A percentile compares a stretch with the other conserved stretches of the same genome.
These are phyloP conservation scores for Rugonectria rugulosa DNA, from an alignment of 2,329 filamentous ascomycete genomes.

Conservation along the genomic window DNA sequence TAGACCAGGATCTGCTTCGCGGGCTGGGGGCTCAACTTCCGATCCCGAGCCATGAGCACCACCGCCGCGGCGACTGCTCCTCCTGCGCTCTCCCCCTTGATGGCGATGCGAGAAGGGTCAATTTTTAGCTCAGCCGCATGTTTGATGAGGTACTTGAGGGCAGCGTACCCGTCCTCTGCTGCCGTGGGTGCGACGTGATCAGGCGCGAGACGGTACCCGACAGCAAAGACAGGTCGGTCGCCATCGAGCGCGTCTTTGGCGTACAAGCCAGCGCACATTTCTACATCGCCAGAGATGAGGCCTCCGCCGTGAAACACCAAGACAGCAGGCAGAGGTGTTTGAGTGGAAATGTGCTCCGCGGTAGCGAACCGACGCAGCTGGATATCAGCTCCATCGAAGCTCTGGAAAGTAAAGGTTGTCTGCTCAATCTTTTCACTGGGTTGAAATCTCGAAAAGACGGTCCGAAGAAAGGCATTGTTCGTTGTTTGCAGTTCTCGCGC, in stretches of 20 bases:
- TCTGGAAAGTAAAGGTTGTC: slow-evolving; percentile 21
- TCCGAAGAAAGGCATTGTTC: slow-evolving; percentile 16
- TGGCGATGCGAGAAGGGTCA: slow-evolving; percentile 22
- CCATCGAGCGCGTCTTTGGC: slow-evolving; percentile 6
- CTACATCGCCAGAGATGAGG: slow-evolving; percentile 20
- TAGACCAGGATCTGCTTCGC: slow-evolving; percentile 30
- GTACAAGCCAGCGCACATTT: slow-evolving; percentile 7
- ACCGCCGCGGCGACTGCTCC: slow-evolving; percentile 22
- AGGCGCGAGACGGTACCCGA: slow-evolving; percentile 34
- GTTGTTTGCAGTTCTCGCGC: slow-evolving; percentile 24
- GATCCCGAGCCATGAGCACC: slow-evolving; percentile 28
- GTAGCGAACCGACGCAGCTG: slow-evolving; percentile 26
- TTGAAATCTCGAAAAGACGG: slow-evolving; percentile 11
- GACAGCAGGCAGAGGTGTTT: slow-evolving; percentile 25
- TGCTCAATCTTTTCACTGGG: slow-evolving; percentile 14
- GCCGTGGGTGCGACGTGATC: slow-evolving; percentile 25
- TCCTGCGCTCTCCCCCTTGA: slow-evolving; percentile 31
- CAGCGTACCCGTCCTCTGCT: slow-evolving; percentile 29
- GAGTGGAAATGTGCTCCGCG: slow-evolving; percentile 2
- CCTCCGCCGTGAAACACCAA: slow-evolving; percentile 30
- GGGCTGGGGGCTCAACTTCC: slow-evolving; percentile 20
- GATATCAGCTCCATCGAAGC: slow-evolving; percentile 22
- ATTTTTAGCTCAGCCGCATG: slow-evolving; percentile 28
- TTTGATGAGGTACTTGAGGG: slow-evolving; percentile 22
- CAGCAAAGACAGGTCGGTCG: slow-evolving; percentile 26